Percentiles rank a stretch among this genome's conserved stretches.
These are phyloP conservation scores for Gracilaria vermiculophylla DNA, from an alignment of 23 red algal species.

Conservation along the genomic window DNA sequence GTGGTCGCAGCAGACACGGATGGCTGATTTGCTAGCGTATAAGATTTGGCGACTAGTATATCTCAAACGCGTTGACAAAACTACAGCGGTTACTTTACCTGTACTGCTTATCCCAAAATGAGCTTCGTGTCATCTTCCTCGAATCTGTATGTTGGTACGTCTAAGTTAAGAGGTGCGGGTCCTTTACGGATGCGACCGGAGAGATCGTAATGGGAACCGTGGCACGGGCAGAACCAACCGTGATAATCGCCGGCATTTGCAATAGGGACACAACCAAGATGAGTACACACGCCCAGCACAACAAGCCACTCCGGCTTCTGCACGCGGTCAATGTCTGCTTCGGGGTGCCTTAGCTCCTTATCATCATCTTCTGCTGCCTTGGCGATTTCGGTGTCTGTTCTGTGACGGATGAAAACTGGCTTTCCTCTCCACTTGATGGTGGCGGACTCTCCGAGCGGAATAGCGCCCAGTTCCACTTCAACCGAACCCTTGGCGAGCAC, in stretches of 20 bases:
- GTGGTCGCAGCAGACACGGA: no score
- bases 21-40: no score
- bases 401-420: slow-evolving; percentile 97
- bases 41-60: not conserved
- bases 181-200: slow-evolving; percentile 98
- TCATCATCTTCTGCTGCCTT: slow-evolving; percentile 84
- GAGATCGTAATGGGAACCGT: slow-evolving; percentile 96
- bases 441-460: slow-evolving; percentile 88
- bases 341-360: slow-evolving; percentile 78
- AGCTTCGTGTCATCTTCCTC: slow-evolving; percentile 94
- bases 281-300: slow-evolving; percentile 96
- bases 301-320: slow-evolving; percentile 95
- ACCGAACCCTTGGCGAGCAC: slow-evolving; percentile 88
- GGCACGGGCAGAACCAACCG: slow-evolving; percentile 99
- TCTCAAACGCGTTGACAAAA: not conserved
- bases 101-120: slow-evolving; percentile 74
- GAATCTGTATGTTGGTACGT: slow-evolving; percentile 92
- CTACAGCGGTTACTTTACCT: slow-evolving; percentile 10
- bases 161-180: slow-evolving; percentile 94
- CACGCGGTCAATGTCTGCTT: slow-evolving; percentile 75
- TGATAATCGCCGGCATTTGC: slow-evolving; percentile 96
- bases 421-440: slow-evolving; percentile 99
- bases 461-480: slow-evolving; percentile 83
- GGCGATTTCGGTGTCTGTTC: slow-evolving; percentile 82
- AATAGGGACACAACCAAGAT: slow-evolving; percentile 98